Base-by-base conservation (phyloP, 495 filamentous ascomycete species). In the Hyphodiscus hymeniophilus region DNA sequence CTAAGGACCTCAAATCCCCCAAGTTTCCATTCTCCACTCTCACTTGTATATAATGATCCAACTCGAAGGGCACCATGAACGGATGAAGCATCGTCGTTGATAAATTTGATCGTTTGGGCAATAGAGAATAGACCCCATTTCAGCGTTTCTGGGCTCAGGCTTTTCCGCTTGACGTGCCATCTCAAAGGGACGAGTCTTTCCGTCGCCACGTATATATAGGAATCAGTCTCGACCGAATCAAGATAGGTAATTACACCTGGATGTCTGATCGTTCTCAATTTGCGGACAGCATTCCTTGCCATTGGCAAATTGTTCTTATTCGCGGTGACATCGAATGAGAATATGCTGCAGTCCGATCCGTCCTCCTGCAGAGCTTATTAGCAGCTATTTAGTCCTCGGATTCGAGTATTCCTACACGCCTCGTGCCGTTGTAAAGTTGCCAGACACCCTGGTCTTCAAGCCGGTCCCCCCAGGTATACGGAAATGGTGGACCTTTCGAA, bases 11-110 rank as follows among this genome's bases (percentile, higher is more conserved):
- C 94, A 47, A 97, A 92, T 7, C 92, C 92, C 3, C 85, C 89
- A 2, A 98, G 67, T 62, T 92, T 96, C 92, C 92, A 98, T 62
- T 97, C 92, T 23, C 92, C 92, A 65, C 92, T 95, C 62, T 97
- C 90, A 62, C 87, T 85, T 12, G 82, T 87, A 60, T 84, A 97
- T 54, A 98, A 75, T 0, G 91, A 95, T 2, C 87, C 85, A 17
- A 84, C 80, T 45, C 87, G 77, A 22, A 97, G 71, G 50, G 76
- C 87, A 31, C 90, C 92, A 57, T 98, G 92, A 3, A 97, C 79
- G 0, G 89, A 94, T 3, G 82, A 73, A 2, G 91, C 92, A 55
- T 97, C 94, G 30, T 86, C 83, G 58, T 97, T 96, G 57, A 98
- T 86, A 57, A 98, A 98, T 59, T 91, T 94, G 34, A 97, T 64